Base-by-base conservation (phyloP, 2,329 filamentous ascomycete genomes). In the Colletotrichum navitas region DNA sequence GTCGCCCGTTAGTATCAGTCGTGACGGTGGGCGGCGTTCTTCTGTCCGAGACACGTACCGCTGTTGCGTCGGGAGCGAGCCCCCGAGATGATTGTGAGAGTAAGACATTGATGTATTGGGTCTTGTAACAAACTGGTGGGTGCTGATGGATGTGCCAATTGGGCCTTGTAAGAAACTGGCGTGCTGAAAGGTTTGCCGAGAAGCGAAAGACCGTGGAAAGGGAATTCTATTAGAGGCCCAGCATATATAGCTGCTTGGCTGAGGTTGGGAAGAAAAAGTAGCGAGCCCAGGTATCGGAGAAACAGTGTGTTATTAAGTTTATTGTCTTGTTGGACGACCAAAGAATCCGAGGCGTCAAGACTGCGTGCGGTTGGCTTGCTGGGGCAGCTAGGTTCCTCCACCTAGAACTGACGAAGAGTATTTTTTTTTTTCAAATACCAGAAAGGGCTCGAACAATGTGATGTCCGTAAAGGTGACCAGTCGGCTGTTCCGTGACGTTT, bases 1-100 rank as follows among this genome's bases (percentile, higher is more conserved):
- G 24, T 34, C 32, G 5, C 8, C 34, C 14, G 5, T 49, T 34
- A 51, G 60, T 34, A 34, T 34, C 10, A 24, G 29, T 6, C 10
- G 16, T 6, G 12, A 2, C n/a, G 2, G n/a, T 26, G 11, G 11
- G 0, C 10, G 24, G 26, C 3, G n/a, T n/a, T 10, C 0, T 5
- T 10, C 11, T 34, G 54, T 39, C 14, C 5, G 32, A 2, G 18
- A 10, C 21, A 62, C 45, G 10, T 63, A 54, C 61, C 34, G 54
- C n/a, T 56, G 54, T 2, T 18, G 54, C 54, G 21, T 18, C 12
- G 34, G 3, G 34, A 41, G 3, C 14, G 6, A 39, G 14, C 12
- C 54, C 54, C 14, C n/a, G 5, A 41, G n/a, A n/a, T 39, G 32
- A 5, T 16, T 10, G 32, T 56, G n/a, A 11, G 34, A 5, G n/a